Evolutionary conservation across 768 basidiomycete species (phyloP), one percentile per base, ranked within the genome.

Genomic region (Sistotremastrum suecicum): DNA sequence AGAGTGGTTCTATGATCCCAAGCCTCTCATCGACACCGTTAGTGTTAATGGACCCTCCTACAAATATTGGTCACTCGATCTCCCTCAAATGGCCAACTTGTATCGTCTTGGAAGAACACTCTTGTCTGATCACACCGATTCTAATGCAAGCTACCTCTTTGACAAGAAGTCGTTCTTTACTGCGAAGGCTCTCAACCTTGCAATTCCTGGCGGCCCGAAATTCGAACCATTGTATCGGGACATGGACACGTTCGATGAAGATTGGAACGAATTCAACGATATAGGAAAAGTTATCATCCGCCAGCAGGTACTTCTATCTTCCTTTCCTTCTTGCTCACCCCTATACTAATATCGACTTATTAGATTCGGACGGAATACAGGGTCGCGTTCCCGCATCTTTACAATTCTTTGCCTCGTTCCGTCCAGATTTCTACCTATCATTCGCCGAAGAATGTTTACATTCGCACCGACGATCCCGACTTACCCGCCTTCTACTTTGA

Each of bases 281-380:
- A 95, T 98, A 64, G 92, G 95, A 68, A 99, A 99, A 64, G 85
- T 99, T 57, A 94, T 99, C 62, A 98, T 99, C 54, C 91, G 95
- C 20, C 91, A 98, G 59, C 89, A 95, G 62, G 20, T 20, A 20
- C 20, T 20, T 20, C 20, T 20, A 20, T 20, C 20, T 20, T 20
- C 20, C 20, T 20, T 20, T 20, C 20, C 20, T 20, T 20, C 20
- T 20, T 20, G 20, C 20, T 20, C 20, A 20, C 20, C 20, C 20
- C 20, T 20, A 20, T 20, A 20, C 20, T 20, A 20, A 20, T 20
- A 20, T 20, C 20, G 20, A 20, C 20, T 20, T 20, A 20, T 20
- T 20, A 20, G 20, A 94, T 98, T 51, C 78, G 95, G 40, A 97
- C 94, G 2, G 95, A 99, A 66, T 97, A 99, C 75, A 97, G 94